phyloP scores from a whole-genome alignment of 306 rosid genomes.

The Vicia villosa region DNA sequence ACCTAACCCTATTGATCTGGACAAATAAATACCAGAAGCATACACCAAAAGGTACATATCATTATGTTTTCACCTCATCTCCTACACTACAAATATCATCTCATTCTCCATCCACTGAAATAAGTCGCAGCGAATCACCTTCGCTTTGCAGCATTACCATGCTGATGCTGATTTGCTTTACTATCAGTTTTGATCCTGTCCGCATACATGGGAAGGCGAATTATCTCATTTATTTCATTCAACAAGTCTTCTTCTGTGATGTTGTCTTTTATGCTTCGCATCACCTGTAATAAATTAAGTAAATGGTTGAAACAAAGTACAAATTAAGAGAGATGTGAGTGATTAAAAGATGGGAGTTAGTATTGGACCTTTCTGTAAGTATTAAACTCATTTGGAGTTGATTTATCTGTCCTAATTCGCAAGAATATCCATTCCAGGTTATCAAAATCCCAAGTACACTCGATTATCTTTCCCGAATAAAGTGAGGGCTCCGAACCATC shows the following conservation, averaged over 20 bases:
- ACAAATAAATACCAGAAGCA: slow-evolving; percentile 41
- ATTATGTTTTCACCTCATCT: slow-evolving; percentile 28
- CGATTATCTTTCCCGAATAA: slow-evolving; percentile 82
- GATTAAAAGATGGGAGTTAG: slow-evolving; percentile 9
- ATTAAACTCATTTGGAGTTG: slow-evolving; percentile 88
- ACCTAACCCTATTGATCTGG: slow-evolving; percentile 70
- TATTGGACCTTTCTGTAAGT: slow-evolving; percentile 77
- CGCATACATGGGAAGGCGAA: slow-evolving; percentile 95
- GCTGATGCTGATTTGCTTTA: slow-evolving; percentile 78
- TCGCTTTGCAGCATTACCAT: slow-evolving; percentile 60
- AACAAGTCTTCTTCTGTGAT: slow-evolving; percentile 82
- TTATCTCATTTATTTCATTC: slow-evolving; percentile 86
- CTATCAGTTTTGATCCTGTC: slow-evolving; percentile 85
- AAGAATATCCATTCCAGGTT: slow-evolving; percentile 68
- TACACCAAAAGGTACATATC: slow-evolving; percentile 26
- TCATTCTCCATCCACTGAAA: slow-evolving; percentile 28
- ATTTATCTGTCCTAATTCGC: slow-evolving; percentile 80
- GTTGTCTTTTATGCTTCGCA: slow-evolving; percentile 94
- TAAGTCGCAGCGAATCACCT: slow-evolving; percentile 53
- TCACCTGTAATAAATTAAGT: slow-evolving; percentile 55
- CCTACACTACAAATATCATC: slow-evolving; percentile 25
- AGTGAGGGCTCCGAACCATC: slow-evolving; percentile 71
- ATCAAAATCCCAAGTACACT: slow-evolving; percentile 76
- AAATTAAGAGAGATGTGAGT: not conserved
- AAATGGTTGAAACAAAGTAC: slow-evolving; percentile 21